Evolutionary conservation across 371 early-diverging fungal species (phyloP), one percentile per base, ranked within the genome.

Genomic region (Parasitella parasitica): DNA sequence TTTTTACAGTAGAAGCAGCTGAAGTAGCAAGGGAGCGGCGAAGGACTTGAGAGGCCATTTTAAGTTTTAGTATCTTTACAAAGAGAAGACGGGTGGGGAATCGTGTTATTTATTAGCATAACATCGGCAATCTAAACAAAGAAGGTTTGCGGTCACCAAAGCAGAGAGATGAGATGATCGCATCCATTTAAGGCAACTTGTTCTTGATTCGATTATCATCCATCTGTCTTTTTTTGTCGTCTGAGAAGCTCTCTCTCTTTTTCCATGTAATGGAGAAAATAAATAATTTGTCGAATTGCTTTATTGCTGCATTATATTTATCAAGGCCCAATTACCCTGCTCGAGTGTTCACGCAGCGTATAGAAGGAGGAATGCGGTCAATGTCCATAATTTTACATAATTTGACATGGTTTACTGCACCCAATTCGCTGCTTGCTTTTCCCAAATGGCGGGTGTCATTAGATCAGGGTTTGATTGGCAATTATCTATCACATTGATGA

Each of bases 401-500:
- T 53, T 16, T 63, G 41, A 38, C 80, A 80, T 55, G 73, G 71
- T 13, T 65, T 70, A 46, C 86, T 82, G 58, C 69, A 68, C 6
- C 78, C 74, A n/a, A 24, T 69, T 64, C 37, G 82, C 74, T 61
- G 81, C 82, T 37, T 68, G 82, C 51, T 86, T 87, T 26, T 93
- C 92, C 92, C 91, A 92, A 39, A 90, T 74, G 16, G 83, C 87
- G 5, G 91, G 92, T 56, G 93, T 61, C 48, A 92, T 77, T 34
- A 75, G 71, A 73, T 92, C 92, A 43, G 72, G 63, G 38, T 68
- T 80, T 20, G 51, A 50, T 63, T 75, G 71, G 57, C 84, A 84
- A 54, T 76, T 80, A 54, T 77, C 62, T 49, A 79, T 82, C 27
- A 82, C 59, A 8, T 78, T 81, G 52, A 22, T 30, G 51, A 55